Conservation (phyloP, 2,329 filamentous ascomycete species). For the Colletotrichum horii region DNA sequence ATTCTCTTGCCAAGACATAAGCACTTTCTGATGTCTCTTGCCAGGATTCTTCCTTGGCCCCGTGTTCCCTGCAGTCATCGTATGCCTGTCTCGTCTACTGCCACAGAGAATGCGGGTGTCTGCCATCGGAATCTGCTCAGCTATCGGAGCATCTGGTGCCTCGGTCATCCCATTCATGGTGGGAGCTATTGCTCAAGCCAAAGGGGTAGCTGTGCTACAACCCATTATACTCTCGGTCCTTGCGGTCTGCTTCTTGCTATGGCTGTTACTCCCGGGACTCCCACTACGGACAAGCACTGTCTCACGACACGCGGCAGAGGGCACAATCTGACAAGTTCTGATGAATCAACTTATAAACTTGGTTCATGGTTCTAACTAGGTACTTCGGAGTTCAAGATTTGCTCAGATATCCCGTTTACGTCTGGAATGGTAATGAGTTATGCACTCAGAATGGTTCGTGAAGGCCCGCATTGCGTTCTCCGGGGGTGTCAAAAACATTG, state of each 20-base stretch:
- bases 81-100: constrained; percentile 75
- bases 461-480: background rate
- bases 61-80: constrained; percentile 76
- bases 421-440: background rate
- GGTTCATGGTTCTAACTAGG: background rate
- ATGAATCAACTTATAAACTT: background rate
- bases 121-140: constrained; percentile 81
- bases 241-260: constrained; percentile 25
- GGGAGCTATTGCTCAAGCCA: constrained; percentile 67
- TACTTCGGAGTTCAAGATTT: background rate
- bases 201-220: constrained; percentile 61
- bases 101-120: constrained; percentile 76
- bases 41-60: constrained; percentile 74
- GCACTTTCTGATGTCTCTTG: background rate
- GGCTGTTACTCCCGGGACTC: background rate
- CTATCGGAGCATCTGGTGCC: constrained; percentile 76
- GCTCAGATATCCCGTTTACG: background rate
- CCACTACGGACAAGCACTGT: background rate
- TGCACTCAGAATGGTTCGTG: background rate
- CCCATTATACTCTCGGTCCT: constrained; percentile 58
- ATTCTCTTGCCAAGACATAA: background rate
- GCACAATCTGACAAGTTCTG: background rate
- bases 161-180: constrained; percentile 71
- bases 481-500: background rate
- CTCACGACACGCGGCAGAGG: background rate